Percentiles rank a stretch among this genome's conserved stretches.
phyloP scores from a whole-genome alignment of 208 protist genomes.

The Crithidia mellificae region DNA sequence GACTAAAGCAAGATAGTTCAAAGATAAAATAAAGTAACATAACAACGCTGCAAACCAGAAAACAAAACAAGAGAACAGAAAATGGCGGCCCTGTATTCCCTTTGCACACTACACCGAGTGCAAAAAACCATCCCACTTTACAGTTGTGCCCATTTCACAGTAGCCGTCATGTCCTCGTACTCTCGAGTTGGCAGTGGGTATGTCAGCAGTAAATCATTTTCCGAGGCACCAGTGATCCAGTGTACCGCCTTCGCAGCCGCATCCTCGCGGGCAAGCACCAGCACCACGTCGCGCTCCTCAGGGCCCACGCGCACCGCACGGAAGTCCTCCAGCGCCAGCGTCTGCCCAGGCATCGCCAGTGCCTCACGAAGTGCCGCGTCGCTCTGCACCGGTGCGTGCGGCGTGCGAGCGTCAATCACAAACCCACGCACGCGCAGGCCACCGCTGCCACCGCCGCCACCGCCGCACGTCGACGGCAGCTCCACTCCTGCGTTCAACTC shows the following conservation, averaged over 20 bases:
- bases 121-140: not conserved
- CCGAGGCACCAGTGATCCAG: conserved; percentile 48
- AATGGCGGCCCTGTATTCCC: not conserved
- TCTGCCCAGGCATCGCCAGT: conserved; percentile 46
- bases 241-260: conserved; percentile 38
- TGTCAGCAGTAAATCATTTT: conserved; percentile 48
- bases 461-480: conserved; percentile 25
- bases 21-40: too few relatives aligned
- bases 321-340: conserved; percentile 64
- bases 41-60: too few relatives aligned
- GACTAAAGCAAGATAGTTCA: too few relatives aligned
- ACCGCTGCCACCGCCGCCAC: not conserved
- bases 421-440: conserved; percentile 37
- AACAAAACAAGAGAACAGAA: not conserved
- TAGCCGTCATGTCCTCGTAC: conserved; percentile 49
- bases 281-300: conserved; percentile 27
- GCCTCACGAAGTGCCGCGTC: conserved; percentile 15
- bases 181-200: conserved; percentile 39
- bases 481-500: conserved; percentile 3
- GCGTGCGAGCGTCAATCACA: conserved; percentile 38
- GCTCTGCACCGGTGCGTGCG: conserved; percentile 9
- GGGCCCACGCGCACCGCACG: conserved; percentile 27
- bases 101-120: not conserved
- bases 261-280: conserved; percentile 40
- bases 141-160: conserved; percentile 30